Conservation (phyloP, 1,284 basidiomycete genomes). For the Chalciporus sp. region DNA sequence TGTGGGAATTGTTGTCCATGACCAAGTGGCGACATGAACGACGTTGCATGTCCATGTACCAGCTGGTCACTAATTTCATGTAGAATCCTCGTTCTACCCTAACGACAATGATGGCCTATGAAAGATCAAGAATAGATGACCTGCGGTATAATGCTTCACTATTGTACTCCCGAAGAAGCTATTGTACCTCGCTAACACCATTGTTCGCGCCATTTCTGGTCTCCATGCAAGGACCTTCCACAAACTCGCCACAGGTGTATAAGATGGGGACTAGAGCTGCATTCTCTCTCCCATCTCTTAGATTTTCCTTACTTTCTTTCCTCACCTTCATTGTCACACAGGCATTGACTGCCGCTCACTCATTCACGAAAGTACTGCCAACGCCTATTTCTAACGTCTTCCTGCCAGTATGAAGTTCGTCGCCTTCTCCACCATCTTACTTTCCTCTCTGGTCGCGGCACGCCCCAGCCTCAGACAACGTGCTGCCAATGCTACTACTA, state of each 20-base stretch:
- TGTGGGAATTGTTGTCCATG: too few species aligned
- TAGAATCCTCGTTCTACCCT: too few species aligned
- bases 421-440: slow-evolving; percentile 38
- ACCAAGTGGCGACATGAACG: too few species aligned
- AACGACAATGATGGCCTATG: too few species aligned
- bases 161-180: slow-evolving; percentile 1
- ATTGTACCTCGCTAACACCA: slow-evolving; percentile 2
- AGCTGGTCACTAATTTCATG: too few species aligned
- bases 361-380: not conserved
- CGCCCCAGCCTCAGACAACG: slow-evolving; percentile 40
- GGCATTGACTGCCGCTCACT: slow-evolving; percentile 29
- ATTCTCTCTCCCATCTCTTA: too few species aligned
- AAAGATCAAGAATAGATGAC: not conserved
- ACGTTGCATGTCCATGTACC: too few species aligned
- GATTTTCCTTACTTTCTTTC: slow-evolving; percentile 3
- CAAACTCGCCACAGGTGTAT: not conserved
- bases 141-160: not conserved
- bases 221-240: too few species aligned
- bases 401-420: slow-evolving; percentile 24
- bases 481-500: slow-evolving; percentile 23
- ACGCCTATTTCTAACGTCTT: not conserved
- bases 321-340: slow-evolving; percentile 4
- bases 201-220: slow-evolving; percentile 4
- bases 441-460: slow-evolving; percentile 42
- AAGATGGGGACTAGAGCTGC: not conserved